Evolutionary conservation across 2,329 filamentous ascomycete species (phyloP).

Genomic region (Diaporthe vaccinii): DNA sequence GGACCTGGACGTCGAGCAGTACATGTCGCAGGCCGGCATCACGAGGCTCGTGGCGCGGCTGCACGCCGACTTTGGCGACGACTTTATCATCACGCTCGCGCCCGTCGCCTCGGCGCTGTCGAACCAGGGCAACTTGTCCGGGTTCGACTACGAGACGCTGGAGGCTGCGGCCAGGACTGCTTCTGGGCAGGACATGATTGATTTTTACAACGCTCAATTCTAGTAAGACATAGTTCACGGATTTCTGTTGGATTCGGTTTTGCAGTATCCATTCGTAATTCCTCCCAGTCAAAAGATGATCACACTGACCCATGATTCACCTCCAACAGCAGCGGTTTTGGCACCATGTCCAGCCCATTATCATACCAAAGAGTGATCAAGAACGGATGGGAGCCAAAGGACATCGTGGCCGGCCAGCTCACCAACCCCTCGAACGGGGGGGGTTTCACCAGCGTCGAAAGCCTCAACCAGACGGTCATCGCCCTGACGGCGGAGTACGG

Average conservation of each 20-base stretch:
- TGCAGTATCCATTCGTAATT: neutral
- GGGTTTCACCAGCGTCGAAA: slow-evolving; percentile 64
- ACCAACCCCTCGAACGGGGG: slow-evolving; percentile 82
- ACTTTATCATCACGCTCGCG: slow-evolving; percentile 84
- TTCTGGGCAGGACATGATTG: slow-evolving; percentile 64
- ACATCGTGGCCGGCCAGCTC: slow-evolving; percentile 84
- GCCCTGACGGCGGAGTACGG: slow-evolving; percentile 66
- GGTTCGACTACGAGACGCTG: slow-evolving; percentile 83
- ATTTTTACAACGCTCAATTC: slow-evolving; percentile 87
- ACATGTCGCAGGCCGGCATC: slow-evolving; percentile 75
- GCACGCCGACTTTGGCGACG: slow-evolving; percentile 75
- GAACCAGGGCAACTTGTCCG: slow-evolving; percentile 73
- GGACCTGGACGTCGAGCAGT: slow-evolving; percentile 86
- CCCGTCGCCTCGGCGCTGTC: slow-evolving; percentile 83
- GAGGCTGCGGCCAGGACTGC: slow-evolving; percentile 72
- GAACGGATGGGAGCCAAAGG: slow-evolving; percentile 78
- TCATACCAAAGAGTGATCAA: slow-evolving; percentile 66
- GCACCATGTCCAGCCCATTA: slow-evolving; percentile 62
- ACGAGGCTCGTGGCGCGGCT: slow-evolving; percentile 77
- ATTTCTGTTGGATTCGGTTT: neutral
- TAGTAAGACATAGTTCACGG: neutral
- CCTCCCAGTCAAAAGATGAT: too few relatives aligned
- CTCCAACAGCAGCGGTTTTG: slow-evolving; percentile 84
- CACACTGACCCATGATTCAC: neutral
- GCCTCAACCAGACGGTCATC: slow-evolving; percentile 58